Base-by-base conservation (phyloP, 495 filamentous ascomycete species). In the Daldinia bambusicola region DNA sequence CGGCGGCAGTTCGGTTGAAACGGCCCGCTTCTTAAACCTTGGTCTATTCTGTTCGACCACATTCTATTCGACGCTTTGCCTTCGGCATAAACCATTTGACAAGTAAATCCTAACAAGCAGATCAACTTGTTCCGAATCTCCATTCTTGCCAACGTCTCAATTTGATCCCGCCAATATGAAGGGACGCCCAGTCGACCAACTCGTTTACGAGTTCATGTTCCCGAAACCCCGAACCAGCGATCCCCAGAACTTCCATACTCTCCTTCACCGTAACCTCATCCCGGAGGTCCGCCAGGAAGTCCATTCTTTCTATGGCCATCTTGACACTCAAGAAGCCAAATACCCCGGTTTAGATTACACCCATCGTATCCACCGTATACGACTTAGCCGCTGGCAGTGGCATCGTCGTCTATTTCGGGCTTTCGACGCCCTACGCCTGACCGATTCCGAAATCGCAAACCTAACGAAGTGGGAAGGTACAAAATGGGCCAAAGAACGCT, bases 391-490 rank as follows among this genome's bases (percentile, higher is more conserved):
- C 43, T 97, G 91, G 82, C 85, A 84, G 1, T 93, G 90, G 87
- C 94, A 97, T 78, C 88, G 88, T 63, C 85, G 87, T 70, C 85
- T 97, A 0, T 97, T 97, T 80, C 87, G 88, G 38, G 91, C 89
- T 40, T 96, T 97, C 71, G 92, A 97, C 73, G 84, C 83, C 43
- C 85, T 97, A 18, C 83, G 88, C 40, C 80, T 97, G n/a, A 95
- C 94, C 0, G 81, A 87, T 40, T 80, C 83, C 55, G 94, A 97
- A 74, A 96, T 97, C 67, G 82, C 86, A 1, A 86, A 83, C 12
- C 81, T 97, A 65, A 97, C 94, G 67, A 91, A 91, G 74, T 97
- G 94, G 94, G 93, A 97, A 76, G 94, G 94, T n/a, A 97, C 94
- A 57, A 90, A 91, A 71, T 96, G 91, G 84, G 94, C 94, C 32